phyloP scores from a whole-genome alignment of 352 stramenopile species.

The Blastocystis sp. region DNA sequence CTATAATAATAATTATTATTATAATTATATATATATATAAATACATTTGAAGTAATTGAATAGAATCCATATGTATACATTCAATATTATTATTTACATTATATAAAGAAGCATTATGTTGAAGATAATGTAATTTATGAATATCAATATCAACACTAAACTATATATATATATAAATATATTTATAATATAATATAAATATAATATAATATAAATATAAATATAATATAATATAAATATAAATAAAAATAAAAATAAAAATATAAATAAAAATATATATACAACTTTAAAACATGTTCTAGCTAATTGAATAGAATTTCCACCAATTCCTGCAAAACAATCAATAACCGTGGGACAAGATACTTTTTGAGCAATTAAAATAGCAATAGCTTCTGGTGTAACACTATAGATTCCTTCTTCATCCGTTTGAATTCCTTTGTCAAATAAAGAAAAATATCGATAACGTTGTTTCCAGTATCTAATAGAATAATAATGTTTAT shows the following conservation, averaged over 20 bases:
- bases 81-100: conserved; percentile 11
- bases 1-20: conserved; percentile 54
- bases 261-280: background rate
- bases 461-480: conserved; percentile 70
- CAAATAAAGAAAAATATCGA: conserved; percentile 63
- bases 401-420: conserved; percentile 74
- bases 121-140: background rate
- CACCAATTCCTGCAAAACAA: conserved; percentile 67
- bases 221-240: too few species aligned
- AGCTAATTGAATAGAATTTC: conserved; percentile 73
- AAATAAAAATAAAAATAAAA: too few species aligned
- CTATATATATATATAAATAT: too few species aligned
- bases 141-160: conserved; percentile 12
- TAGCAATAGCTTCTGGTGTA: conserved; percentile 64
- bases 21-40: too few species aligned
- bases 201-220: too few species aligned
- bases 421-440: conserved; percentile 68
- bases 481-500: too few species aligned
- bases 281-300: conserved; percentile 57
- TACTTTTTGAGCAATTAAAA: conserved; percentile 60
- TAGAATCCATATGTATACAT: conserved; percentile 13
- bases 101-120: conserved; percentile 16
- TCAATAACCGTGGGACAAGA: conserved; percentile 60
- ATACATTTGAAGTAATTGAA: conserved; percentile 40
- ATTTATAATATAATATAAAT: too few species aligned